Evolutionary conservation across 78 protist genomes (phyloP), one percentile per base, ranked within the genome.

Genomic region (Anaeramoeba ignava): DNA sequence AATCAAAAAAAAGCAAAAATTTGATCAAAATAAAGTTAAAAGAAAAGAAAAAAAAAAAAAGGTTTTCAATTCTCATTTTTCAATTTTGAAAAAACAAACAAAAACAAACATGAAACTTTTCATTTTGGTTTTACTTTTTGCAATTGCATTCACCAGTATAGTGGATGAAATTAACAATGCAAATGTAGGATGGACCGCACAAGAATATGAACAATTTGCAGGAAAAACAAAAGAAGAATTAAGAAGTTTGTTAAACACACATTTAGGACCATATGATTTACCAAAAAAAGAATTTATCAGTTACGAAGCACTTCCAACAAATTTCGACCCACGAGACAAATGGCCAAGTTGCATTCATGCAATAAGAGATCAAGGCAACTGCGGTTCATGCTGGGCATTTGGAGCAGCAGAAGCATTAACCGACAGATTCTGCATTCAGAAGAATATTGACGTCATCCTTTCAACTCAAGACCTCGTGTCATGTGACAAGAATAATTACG

Each of bases 381-480:
- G 95, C 84, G 95, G 95, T 34, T 86, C 88, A 33, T 92, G 95
- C 88, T 92, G 91, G 91, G 88, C 95, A 12, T 90, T 92, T 88
- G 73, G 91, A 1, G 80, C 93, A 1, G 78, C 87, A 2, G 88
- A 85, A 41, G 78, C 86, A 2, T 39, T 88, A 23, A 40, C 80
- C 3, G 90, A 89, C 40, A 87, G 84, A 39, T 67, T 40, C 81
- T 37, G 38, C 39, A 42, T 89, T 3, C 68, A 42, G 2, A 91
- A 83, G n/a, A 84, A 84, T 40, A 79, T 84, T 78, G 82, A 86
- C 84, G 87, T 86, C 33, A 78, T 84, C 31, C 33, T 82, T 54
- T 40, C 86, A 2, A 78, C 91, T 37, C 87, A 84, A 82, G 73
- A 82, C 39, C 85, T 88, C 39, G 85, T 85, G 37, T 3, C 85